Evolutionary conservation across 495 filamentous ascomycete species (phyloP), one percentile per base, ranked within the genome.

Genomic region (Penicillium macrosclerotiorum): DNA sequence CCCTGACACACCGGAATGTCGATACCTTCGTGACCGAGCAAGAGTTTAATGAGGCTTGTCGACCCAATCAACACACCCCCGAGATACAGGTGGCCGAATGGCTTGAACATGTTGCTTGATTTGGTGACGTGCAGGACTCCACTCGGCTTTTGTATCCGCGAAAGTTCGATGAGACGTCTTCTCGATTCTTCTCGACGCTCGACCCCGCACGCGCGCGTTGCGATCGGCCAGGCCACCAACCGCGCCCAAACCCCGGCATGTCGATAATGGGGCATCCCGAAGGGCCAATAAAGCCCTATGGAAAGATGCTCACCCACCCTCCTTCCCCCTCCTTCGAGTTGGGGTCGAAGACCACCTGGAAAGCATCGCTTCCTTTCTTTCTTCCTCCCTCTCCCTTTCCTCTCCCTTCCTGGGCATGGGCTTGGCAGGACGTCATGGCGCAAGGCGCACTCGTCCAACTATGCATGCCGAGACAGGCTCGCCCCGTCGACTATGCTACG

Each of bases 41-140:
- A 50, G 52, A 62, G 53, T 56, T 58, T 39, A 57, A 74, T 9
- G 56, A 86, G 76, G 85, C 83, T 75, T 52, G 75, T 68, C 58
- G 83, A 75, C 37, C 56, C 59, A 31, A 85, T 78, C 47, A 77
- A 50, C 50, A 69, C 75, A 49, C 67, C 55, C 43, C 79, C 74
- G 66, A 86, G 70, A 40, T 86, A 76, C 74, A 80, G 63, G 56
- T 90, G 78, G 64, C 80, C 68, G 64, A 84, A 79, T 74, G 86
- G 86, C 59, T 89, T 74, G 71, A 79, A 71, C 57, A 79, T 68
- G 31, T 86, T 78, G 59, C 73, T 73, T 65, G 60, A 57, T 31
- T 19, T n/a, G 20, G 43, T 22, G 18, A 44, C 17, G 14, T 37
- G 31, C 32, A 47, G 29, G 13, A 5, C 20, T 20, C 30, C 13